Conservation (phyloP, 2,329 filamentous ascomycete species). For the Fusarium brevicatenulatum region DNA sequence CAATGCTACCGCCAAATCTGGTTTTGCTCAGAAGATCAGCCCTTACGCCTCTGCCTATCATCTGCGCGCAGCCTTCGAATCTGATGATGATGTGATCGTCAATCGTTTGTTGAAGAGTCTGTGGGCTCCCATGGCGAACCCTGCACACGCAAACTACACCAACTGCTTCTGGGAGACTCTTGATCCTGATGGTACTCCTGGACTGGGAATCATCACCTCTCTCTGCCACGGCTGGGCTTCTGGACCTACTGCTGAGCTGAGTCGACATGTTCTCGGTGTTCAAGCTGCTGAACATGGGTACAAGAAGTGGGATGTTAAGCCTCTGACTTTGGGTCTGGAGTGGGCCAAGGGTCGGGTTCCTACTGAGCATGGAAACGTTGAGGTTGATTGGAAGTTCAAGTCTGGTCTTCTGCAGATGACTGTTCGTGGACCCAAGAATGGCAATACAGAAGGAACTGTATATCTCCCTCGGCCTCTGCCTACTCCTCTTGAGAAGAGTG, state of each 20-base stretch:
- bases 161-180: conserved; percentile 15
- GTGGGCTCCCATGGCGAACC: not conserved
- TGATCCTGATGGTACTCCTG: not conserved
- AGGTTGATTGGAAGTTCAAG: not conserved
- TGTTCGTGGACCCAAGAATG: not conserved
- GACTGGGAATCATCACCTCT: not conserved
- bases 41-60: conserved; percentile 1
- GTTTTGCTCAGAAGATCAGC: conserved; percentile 11
- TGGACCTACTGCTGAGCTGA: not conserved
- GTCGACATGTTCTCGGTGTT: not conserved
- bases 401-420: not conserved
- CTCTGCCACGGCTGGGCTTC: conserved; percentile 1
- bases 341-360: conserved; percentile 3
- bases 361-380: not conserved
- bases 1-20: not conserved
- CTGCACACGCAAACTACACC: not conserved
- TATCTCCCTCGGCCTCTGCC: not conserved
- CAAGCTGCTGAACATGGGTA: not conserved
- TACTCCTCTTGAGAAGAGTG: not conserved
- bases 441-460: rapidly evolving
- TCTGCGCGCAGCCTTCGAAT: not conserved
- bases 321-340: not conserved
- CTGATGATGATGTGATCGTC: rapidly evolving
- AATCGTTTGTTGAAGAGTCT: not conserved
- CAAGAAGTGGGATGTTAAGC: not conserved